A percentile compares a stretch with the other conserved stretches of the same genome.
These are phyloP conservation scores for Nitzschia inconspicua DNA, from an alignment of 108 stramenopile genomes.

Conservation along the genomic window DNA sequence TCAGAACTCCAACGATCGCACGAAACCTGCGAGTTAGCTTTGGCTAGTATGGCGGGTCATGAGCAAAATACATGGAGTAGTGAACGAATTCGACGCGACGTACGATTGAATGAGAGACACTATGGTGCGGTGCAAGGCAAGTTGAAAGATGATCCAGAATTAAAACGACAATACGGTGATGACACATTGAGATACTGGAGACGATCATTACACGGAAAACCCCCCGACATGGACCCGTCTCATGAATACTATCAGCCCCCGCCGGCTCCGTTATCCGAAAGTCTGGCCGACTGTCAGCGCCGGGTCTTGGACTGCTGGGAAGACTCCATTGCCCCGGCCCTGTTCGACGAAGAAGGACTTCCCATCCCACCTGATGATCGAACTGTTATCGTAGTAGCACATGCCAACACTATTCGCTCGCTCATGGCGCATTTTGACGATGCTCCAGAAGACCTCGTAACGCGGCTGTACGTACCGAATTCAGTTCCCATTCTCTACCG, in stretches of 20 bases:
- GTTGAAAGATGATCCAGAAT: slow-evolving; percentile 68
- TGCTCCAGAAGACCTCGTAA: slow-evolving; percentile 38
- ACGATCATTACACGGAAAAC: slow-evolving; percentile 46
- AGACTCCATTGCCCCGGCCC: slow-evolving; percentile 47
- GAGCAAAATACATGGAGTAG: slow-evolving; percentile 38
- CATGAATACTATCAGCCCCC: slow-evolving; percentile 50
- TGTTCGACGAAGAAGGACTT: slow-evolving; percentile 58
- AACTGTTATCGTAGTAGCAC: slow-evolving; percentile 76
- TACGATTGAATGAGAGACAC: slow-evolving; percentile 88
- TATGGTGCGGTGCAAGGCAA: slow-evolving; percentile 83
- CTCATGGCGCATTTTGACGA: slow-evolving; percentile 52
- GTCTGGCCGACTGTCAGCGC: slow-evolving; percentile 66
- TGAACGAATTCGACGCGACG: slow-evolving; percentile 32
- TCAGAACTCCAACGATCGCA: slow-evolving; percentile 71
- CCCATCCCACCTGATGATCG: slow-evolving; percentile 30
- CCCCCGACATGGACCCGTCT: slow-evolving; percentile 19
- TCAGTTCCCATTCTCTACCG: slow-evolving; percentile 56
- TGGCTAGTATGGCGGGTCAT: slow-evolving; percentile 54
- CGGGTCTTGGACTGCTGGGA: slow-evolving; percentile 69
- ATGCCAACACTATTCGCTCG: slow-evolving; percentile 74
- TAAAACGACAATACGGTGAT: slow-evolving; percentile 60
- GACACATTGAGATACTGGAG: slow-evolving; percentile 66
- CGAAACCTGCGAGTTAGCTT: slow-evolving; percentile 56
- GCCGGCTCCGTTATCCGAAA: slow-evolving; percentile 66
- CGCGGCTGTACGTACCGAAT: slow-evolving; percentile 46